Percentiles rank a stretch among this genome's conserved stretches.
These are phyloP conservation scores for Stygiomarasmius scandens DNA, from an alignment of 1,284 basidiomycete genomes.

Conservation along the genomic window DNA sequence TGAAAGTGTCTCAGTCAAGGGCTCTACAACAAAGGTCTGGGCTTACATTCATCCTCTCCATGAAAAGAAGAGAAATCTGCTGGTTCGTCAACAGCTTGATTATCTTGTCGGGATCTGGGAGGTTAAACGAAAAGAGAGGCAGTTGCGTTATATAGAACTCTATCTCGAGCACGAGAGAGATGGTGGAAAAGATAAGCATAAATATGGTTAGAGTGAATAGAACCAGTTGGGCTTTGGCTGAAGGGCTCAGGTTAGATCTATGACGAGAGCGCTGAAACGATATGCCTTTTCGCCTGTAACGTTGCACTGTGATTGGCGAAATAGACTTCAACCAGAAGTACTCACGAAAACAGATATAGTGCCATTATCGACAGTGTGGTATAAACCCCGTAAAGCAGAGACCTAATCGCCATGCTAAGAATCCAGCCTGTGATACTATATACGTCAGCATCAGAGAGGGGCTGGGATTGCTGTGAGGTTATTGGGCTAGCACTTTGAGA, in stretches of 20 bases:
- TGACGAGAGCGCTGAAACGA: no score
- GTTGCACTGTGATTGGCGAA: no score
- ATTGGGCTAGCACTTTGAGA: no score
- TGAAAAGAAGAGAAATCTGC: not conserved
- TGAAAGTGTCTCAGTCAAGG: not conserved
- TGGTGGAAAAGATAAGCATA: not conserved
- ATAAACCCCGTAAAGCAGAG: conserved; percentile 1
- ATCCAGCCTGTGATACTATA: not conserved
- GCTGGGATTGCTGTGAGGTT: not conserved
- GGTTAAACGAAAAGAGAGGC: not conserved
- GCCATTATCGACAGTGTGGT: not conserved
- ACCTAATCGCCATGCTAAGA: not conserved
- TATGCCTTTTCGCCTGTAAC: no score
- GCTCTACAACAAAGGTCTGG: not conserved
- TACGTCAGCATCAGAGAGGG: not conserved
- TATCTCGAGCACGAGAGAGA: not conserved
- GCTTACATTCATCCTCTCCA: conserved; percentile 2
- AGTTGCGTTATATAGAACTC: not conserved
- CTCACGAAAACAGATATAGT: not conserved
- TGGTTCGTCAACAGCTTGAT: not conserved
- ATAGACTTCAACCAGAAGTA: not conserved
- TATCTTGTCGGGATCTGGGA: not conserved
- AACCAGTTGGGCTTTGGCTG: not conserved
- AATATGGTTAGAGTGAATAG: not conserved
- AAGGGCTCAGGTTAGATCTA: not conserved